A percentile compares a stretch with the other conserved stretches of the same genome.
phyloP scores from a whole-genome alignment of 2,329 filamentous ascomycete genomes.

The Ophiocordyceps robertsii region DNA sequence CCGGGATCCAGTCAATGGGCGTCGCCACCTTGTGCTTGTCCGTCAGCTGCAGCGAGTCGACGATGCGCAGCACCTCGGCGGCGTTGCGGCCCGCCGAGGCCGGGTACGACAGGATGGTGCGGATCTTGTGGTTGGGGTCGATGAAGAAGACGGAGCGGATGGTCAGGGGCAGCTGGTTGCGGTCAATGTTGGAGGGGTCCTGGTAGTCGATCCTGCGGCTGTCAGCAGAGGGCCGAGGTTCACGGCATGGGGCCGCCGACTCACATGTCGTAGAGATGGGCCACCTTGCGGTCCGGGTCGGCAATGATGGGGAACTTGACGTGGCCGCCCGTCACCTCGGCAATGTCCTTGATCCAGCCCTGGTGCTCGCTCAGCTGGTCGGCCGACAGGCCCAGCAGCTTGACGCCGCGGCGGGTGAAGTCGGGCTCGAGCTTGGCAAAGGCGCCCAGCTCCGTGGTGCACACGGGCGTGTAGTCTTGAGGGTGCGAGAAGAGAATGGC shows the following conservation, averaged over 20 bases:
- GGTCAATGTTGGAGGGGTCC: slow-evolving; percentile 68
- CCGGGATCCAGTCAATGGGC: slow-evolving; percentile 80
- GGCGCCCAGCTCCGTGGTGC: slow-evolving; percentile 88
- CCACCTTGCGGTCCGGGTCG: slow-evolving; percentile 65
- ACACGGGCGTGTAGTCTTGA: slow-evolving; percentile 86
- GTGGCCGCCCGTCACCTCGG: slow-evolving; percentile 59
- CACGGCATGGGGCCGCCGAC: slow-evolving; percentile 9
- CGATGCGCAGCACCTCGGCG: slow-evolving; percentile 62
- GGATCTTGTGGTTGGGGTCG: slow-evolving; percentile 86
- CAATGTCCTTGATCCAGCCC: slow-evolving; percentile 83
- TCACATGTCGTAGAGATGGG: slow-evolving; percentile 67
- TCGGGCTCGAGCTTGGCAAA: slow-evolving; percentile 83
- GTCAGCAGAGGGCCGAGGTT: background rate
- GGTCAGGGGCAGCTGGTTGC: slow-evolving; percentile 78
- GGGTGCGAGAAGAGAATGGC: slow-evolving; percentile 76
- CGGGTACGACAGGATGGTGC: slow-evolving; percentile 84
- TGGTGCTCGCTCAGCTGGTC: slow-evolving; percentile 76
- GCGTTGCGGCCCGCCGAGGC: slow-evolving; percentile 80
- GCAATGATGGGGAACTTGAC: slow-evolving; percentile 70
- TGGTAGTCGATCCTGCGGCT: slow-evolving; percentile 57
- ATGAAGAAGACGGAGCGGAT: slow-evolving; percentile 93
- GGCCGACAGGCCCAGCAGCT: slow-evolving; percentile 82
- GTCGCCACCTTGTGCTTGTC: slow-evolving; percentile 83
- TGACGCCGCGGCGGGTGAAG: slow-evolving; percentile 75
- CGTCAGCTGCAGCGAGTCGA: slow-evolving; percentile 68